A percentile compares a stretch with the other conserved stretches of the same genome.
phyloP scores from a whole-genome alignment of 2,329 filamentous ascomycete species.

The Cladophialophora exuberans region DNA sequence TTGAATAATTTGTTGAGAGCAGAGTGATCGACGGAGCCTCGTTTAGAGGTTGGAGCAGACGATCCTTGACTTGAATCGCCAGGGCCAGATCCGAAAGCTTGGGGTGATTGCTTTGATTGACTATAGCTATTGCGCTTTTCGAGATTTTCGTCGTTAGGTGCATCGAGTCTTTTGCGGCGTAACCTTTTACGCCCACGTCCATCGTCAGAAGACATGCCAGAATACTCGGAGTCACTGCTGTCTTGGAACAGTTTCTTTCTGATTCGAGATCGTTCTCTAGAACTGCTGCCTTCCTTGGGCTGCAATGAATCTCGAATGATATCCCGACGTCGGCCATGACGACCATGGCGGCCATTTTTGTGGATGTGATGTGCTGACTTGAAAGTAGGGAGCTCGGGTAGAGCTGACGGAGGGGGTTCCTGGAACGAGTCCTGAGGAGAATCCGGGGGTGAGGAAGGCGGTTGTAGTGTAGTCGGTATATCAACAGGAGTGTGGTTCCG shows the following conservation, averaged over 20 bases:
- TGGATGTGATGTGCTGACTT: slow-evolving; percentile 27
- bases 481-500: slow-evolving; percentile 26
- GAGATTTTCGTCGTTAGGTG: slow-evolving; percentile 1
- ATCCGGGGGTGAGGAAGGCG: slow-evolving; percentile 21
- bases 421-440: slow-evolving; percentile 2
- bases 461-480: slow-evolving; percentile 24
- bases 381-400: slow-evolving; percentile 31
- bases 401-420: slow-evolving; percentile 29
- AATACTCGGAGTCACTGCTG: slow-evolving; percentile 28
- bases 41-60: slow-evolving; percentile 27
- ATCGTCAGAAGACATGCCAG: slow-evolving; percentile 19
- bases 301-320: slow-evolving; percentile 29
- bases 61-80: slow-evolving; percentile 26
- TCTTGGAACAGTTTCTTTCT: slow-evolving; percentile 26
- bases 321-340: slow-evolving; percentile 17
- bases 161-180: slow-evolving; percentile 21
- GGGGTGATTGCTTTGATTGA: slow-evolving; percentile 10
- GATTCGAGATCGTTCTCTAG: slow-evolving; percentile 22
- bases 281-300: slow-evolving; percentile 21
- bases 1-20: slow-evolving; percentile 22
- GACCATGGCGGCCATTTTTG: slow-evolving; percentile 11
- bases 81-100: neutral
- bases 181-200: slow-evolving; percentile 29
- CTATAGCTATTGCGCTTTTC: neutral
- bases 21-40: slow-evolving; percentile 26